phyloP scores from a whole-genome alignment of 257 asterid genomes.

The Cinchona pubescens region DNA sequence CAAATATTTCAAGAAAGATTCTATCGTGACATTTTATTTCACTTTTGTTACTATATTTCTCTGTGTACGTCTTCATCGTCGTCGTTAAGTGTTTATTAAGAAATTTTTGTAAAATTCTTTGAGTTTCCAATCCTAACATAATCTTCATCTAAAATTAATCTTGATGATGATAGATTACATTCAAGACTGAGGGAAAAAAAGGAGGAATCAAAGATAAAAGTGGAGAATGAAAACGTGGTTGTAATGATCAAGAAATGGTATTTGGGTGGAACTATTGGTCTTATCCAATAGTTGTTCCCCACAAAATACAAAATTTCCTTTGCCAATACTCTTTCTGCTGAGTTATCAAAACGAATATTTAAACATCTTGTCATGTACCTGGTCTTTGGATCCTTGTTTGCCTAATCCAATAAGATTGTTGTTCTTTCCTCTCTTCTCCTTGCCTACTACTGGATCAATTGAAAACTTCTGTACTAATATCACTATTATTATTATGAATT shows the following conservation, averaged over 20 bases:
- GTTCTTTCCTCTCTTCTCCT: neutral
- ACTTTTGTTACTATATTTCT: too few relatives aligned
- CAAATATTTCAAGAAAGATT: too few relatives aligned
- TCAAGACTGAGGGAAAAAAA: conserved; percentile 56
- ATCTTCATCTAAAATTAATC: neutral
- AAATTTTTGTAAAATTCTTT: too few relatives aligned
- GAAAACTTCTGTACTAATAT: neutral
- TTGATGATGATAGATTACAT: conserved; percentile 41
- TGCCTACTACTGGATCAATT: neutral
- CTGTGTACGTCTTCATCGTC: too few relatives aligned
- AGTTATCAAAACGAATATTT: conserved; percentile 23
- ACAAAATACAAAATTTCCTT: too few relatives aligned
- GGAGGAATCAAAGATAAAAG: conserved; percentile 52
- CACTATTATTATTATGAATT: neutral
- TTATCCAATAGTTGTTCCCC: too few relatives aligned
- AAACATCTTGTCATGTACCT: neutral
- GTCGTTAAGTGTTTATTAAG: too few relatives aligned
- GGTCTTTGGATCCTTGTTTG: neutral
- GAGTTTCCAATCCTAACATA: too few relatives aligned
- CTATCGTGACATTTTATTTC: too few relatives aligned
- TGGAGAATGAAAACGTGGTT: conserved; percentile 75
- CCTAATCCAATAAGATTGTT: neutral
- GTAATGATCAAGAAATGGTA: conserved; percentile 79
- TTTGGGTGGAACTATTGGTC: conserved; percentile 67
- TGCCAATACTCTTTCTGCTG: conserved; percentile 41